phyloP scores from a whole-genome alignment of 331 rosid species.

The Stylosanthes scabra region DNA sequence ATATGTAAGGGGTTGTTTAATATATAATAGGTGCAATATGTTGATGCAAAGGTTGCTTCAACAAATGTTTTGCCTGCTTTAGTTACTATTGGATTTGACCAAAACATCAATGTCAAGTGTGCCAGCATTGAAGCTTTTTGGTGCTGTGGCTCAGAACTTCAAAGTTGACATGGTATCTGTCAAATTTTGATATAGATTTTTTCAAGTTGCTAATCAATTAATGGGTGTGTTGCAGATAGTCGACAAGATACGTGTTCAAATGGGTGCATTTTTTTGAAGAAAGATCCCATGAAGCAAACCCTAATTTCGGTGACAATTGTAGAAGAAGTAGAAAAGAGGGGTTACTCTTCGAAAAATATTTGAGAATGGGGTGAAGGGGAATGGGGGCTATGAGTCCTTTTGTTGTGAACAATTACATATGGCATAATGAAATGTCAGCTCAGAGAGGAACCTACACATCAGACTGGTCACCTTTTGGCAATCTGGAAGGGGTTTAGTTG shows the following conservation, averaged over 20 bases:
- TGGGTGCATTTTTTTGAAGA: conserved; percentile 96
- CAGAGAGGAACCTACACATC: too few species aligned
- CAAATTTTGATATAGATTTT: conserved; percentile 8
- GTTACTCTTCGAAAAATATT: too few species aligned
- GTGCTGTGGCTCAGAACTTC: conserved; percentile 86
- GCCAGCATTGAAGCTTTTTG: conserved; percentile 92
- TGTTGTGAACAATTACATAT: too few species aligned
- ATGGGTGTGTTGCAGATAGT: conserved; percentile 61
- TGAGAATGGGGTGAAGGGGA: too few species aligned
- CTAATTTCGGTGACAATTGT: too few species aligned
- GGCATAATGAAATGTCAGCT: too few species aligned
- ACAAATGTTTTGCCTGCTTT: conserved; percentile 94
- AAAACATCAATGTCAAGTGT: conserved; percentile 75
- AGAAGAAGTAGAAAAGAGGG: too few species aligned
- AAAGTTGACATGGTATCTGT: conserved; percentile 69
- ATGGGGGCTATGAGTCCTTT: too few species aligned
- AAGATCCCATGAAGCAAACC: conserved; percentile 84
- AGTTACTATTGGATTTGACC: conserved; percentile 92
- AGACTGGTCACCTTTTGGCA: too few species aligned
- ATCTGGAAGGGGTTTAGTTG: too few species aligned
- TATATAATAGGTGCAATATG: conserved; percentile 69
- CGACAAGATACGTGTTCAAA: conserved; percentile 92
- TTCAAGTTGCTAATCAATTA: conserved; percentile 36
- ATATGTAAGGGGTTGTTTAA: conserved; percentile 15
- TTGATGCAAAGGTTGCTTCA: conserved; percentile 94